Evolutionary conservation across 495 filamentous ascomycete species (phyloP), one percentile per base, ranked within the genome.

Genomic region (Aspergillus carlsbadensis): DNA sequence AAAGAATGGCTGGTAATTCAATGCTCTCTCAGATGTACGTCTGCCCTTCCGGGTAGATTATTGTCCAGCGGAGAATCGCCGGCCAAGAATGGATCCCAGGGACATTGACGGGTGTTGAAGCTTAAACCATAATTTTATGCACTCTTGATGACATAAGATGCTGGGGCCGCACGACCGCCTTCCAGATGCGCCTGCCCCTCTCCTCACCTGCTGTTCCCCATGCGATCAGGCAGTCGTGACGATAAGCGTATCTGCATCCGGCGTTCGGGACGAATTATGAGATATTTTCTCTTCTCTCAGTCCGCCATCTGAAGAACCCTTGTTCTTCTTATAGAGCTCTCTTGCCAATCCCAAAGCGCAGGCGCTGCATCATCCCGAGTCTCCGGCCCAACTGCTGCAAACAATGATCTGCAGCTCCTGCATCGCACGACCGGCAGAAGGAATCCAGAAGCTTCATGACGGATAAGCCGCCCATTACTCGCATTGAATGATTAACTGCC

Each of bases 361-460:
- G 42, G 21, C 42, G n/a, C 22, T 31, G 42, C 42, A 45, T 45
- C 42, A 26, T n/a, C 21, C 26, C 17, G n/a, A 13, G 47, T 20
- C 47, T 37, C 35, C 36, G 15, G 18, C 13, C 45, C 18, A 14
- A 21, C 49, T 24, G 20, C 11, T 52, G 24, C 60, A 60, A 69
- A 65, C 52, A 57, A 69, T 69, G 66, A 62, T 61, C 66, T 59
- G 57, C 57, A 55, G 58, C 61, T 57, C 50, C 59, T 55, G 54
- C 44, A 62, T 61, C 61, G 50, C 60, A 52, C 58, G 48, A 63
- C 59, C 62, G 49, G 52, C 57, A 44, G 55, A 57, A 57, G 54
- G 57, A 57, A 58, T 57, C 54, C 61, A 63, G 52, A 62, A 64
- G 58, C 63, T 69, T 56, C 66, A 63, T 56, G 66, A 57, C 57